phyloP scores from a whole-genome alignment of 108 stramenopile genomes.

The Nitzschia palea region DNA sequence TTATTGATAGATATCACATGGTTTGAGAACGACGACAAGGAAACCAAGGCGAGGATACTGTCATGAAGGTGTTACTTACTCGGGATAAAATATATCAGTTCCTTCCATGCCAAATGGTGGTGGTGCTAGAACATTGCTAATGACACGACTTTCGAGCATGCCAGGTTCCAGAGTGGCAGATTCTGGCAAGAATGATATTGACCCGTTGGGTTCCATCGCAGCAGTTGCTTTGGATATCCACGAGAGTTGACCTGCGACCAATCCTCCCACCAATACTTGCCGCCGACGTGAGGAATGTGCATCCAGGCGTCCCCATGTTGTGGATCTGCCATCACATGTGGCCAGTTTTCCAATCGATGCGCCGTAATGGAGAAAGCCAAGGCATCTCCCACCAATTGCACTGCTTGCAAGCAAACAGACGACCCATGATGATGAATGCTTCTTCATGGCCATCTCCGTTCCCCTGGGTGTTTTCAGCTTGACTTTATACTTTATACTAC shows the following conservation, averaged over 20 bases:
- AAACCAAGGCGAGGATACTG: too few species aligned
- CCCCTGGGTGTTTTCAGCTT: too few species aligned
- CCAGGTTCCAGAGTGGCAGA: conserved; percentile 23
- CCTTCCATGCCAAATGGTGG: conserved; percentile 73
- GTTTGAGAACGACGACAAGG: neutral
- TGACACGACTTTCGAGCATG: conserved; percentile 41
- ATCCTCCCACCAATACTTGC: neutral
- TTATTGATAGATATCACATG: neutral
- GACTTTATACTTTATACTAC: too few species aligned
- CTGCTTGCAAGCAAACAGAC: too few species aligned
- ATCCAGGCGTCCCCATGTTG: too few species aligned
- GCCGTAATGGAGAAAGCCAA: too few species aligned
- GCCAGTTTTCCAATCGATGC: too few species aligned
- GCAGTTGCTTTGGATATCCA: neutral
- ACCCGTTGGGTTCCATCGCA: neutral
- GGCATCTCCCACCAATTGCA: too few species aligned
- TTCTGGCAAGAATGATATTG: neutral
- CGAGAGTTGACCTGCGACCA: neutral
- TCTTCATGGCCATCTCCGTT: too few species aligned
- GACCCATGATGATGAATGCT: too few species aligned
- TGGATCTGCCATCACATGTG: too few species aligned
- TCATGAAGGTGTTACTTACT: conserved; percentile 29
- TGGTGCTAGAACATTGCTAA: conserved; percentile 40
- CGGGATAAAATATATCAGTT: conserved; percentile 69
- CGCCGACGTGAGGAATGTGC: neutral